Percentiles rank a stretch among this genome's conserved stretches.
phyloP scores from a whole-genome alignment of 371 early-diverging fungal genomes.

The Mucor racemosus region DNA sequence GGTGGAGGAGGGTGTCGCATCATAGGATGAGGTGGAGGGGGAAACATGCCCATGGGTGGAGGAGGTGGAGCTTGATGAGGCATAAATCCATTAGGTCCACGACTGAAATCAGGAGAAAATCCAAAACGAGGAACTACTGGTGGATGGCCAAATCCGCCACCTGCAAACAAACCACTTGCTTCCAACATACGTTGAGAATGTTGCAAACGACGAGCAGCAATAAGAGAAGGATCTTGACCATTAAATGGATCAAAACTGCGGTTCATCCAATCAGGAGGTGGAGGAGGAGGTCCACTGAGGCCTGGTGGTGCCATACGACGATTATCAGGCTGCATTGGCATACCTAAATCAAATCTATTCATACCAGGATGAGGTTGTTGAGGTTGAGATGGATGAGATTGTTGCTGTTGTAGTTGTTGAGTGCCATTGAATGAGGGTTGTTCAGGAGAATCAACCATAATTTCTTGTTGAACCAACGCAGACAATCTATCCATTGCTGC shows the following conservation, averaged over 20 bases:
- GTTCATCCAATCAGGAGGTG: slow-evolving; percentile 41
- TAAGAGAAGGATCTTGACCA: slow-evolving; percentile 48
- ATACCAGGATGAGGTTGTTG: slow-evolving; percentile 6
- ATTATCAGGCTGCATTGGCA: slow-evolving; percentile 12
- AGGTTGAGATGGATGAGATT: slow-evolving; percentile 12
- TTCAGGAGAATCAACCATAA: slow-evolving; percentile 27
- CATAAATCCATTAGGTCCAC: slow-evolving; percentile 15
- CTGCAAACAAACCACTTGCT: slow-evolving; percentile 49
- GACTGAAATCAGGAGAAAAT: slow-evolving; percentile 20
- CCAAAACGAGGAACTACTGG: slow-evolving; percentile 26
- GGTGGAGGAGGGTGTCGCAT: slow-evolving; percentile 29
- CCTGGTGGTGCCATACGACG: slow-evolving; percentile 27
- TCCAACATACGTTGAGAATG: slow-evolving; percentile 60
- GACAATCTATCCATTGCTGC: slow-evolving; percentile 41
- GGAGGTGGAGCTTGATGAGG: slow-evolving; percentile 18
- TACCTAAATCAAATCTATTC: slow-evolving; percentile 16
- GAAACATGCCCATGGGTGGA: slow-evolving; percentile 35
- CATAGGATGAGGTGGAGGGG: slow-evolving; percentile 36
- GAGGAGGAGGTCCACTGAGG: slow-evolving; percentile 25
- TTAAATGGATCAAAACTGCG: slow-evolving; percentile 46
- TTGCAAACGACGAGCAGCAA: slow-evolving; percentile 51
- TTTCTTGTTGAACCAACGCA: slow-evolving; percentile 36
- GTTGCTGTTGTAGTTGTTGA: neutral
- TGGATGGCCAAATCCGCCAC: slow-evolving; percentile 24
- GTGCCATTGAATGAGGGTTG: neutral